Evolutionary conservation across 768 basidiomycete species (phyloP), one percentile per base, ranked within the genome.

Genomic region (Jaapia argillacea): DNA sequence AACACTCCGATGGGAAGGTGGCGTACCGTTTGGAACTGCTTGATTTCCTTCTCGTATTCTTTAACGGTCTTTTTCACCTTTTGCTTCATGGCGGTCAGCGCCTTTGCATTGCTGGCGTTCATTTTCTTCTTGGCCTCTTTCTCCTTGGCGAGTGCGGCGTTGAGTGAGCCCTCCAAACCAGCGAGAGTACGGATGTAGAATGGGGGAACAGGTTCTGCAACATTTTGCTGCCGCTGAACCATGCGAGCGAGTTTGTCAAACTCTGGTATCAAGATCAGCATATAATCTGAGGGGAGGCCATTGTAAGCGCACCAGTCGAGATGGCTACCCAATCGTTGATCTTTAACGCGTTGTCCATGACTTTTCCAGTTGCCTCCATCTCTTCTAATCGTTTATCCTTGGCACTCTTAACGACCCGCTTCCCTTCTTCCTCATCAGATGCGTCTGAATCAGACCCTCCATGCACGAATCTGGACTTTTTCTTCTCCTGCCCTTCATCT

Each of bases 311-410:
- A 91, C 93, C 93, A 47, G 75, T 82, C 18, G 85, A 89, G 54
- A 91, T 93, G 23, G 78, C 79, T 21, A 83, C 81, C 96, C 96
- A 99, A 65, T 99, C 92, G 54, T 93, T 94, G 53, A 94, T 93
- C 71, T 88, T 94, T 49, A 87, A 70, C 16, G 84, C 92, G 58
- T 99, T 98, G 38, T 94, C 89, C 69, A 98, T 96, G 38, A 71
- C 71, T 64, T 85, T 92, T 44, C 89, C 88, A 3, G 84, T 85
- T 1, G 79, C 79, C 62, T 97, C 93, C 79, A 98, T 93, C 71
- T 98, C 96, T 39, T 85, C 90, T 57, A 92, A 62, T 42, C 93
- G 74, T 62, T 89, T 93, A 62, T 93, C 88, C 54, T 85, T 85
- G 31, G 94, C 93, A 57, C 87, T 90, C 61, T 89, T 78, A 38